A percentile compares a stretch with the other conserved stretches of the same genome.
Evolutionary conservation across 805 yeast species (phyloP).

Genomic region (Wickerhamomyces strasburgensis): DNA sequence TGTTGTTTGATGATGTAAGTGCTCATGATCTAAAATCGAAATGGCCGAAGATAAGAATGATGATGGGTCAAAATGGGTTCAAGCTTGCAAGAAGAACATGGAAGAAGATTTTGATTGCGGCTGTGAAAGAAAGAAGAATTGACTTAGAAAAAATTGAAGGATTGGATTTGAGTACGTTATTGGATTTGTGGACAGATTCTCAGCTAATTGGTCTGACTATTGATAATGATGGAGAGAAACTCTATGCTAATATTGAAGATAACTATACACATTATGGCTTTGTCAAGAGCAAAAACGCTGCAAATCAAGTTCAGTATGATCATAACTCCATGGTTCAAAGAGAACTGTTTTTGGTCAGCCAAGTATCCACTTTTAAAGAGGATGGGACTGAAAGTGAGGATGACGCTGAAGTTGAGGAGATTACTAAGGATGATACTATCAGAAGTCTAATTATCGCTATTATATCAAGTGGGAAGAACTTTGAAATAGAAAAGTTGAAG

Average conservation of each 20-base stretch:
- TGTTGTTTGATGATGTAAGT: conserved; percentile 35
- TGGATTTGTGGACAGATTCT: conserved; percentile 61
- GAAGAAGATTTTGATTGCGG: conserved; percentile 58
- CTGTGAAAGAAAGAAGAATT: conserved; percentile 52
- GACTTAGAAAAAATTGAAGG: conserved; percentile 44
- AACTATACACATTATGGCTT: conserved; percentile 45
- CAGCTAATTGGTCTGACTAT: conserved; percentile 28
- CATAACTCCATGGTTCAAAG: conserved; percentile 68
- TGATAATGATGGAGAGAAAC: conserved; percentile 17
- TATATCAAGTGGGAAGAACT: conserved; percentile 23
- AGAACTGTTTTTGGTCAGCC: conserved; percentile 47
- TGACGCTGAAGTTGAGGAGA: background rate
- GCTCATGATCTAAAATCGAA: conserved; percentile 48
- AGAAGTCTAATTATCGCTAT: conserved; percentile 32
- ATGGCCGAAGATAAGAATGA: conserved; percentile 66
- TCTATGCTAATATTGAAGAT: conserved; percentile 36
- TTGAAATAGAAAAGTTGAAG: conserved; percentile 26
- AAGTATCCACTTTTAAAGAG: conserved; percentile 36
- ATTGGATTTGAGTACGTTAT: conserved; percentile 45
- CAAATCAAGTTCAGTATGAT: conserved; percentile 37
- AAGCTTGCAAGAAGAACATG: conserved; percentile 52
- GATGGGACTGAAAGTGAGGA: conserved; percentile 3
- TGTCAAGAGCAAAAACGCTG: conserved; percentile 25
- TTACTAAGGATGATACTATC: conserved; percentile 17
- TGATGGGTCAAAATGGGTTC: conserved; percentile 56